Conservation (phyloP, 129 eudicot species). For the Saposhnikovia divaricata region DNA sequence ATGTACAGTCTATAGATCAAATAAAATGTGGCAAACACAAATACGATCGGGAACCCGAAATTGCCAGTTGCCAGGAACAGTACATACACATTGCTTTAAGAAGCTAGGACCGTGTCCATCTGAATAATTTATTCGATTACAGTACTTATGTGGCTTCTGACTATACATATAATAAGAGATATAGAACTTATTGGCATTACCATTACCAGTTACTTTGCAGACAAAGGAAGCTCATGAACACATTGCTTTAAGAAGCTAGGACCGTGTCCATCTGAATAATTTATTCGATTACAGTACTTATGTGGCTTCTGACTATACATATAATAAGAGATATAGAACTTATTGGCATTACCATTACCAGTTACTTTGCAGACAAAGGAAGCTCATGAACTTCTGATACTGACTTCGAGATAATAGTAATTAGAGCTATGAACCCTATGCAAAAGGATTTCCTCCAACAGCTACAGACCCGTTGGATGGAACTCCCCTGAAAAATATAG, state of each 20-base stretch:
- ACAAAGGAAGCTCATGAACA: background rate
- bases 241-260: background rate
- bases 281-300: no score
- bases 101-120: background rate
- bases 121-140: background rate
- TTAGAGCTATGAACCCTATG: slow-evolving; percentile 21
- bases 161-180: background rate
- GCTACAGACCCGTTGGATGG: slow-evolving; percentile 63
- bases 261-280: background rate
- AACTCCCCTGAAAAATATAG: slow-evolving; percentile 71
- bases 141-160: no score
- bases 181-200: background rate
- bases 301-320: no score
- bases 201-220: no score
- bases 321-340: background rate
- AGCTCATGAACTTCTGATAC: background rate
- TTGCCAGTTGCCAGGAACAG: no score
- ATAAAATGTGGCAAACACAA: no score
- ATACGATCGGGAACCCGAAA: no score
- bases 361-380: no score
- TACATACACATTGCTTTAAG: background rate
- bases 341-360: background rate
- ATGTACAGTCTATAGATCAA: no score
- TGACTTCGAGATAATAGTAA: background rate
- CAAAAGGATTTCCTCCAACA: slow-evolving; percentile 84